These are phyloP conservation scores for Piloderma croceum DNA, from an alignment of 768 basidiomycete genomes.

Conservation along the genomic window DNA sequence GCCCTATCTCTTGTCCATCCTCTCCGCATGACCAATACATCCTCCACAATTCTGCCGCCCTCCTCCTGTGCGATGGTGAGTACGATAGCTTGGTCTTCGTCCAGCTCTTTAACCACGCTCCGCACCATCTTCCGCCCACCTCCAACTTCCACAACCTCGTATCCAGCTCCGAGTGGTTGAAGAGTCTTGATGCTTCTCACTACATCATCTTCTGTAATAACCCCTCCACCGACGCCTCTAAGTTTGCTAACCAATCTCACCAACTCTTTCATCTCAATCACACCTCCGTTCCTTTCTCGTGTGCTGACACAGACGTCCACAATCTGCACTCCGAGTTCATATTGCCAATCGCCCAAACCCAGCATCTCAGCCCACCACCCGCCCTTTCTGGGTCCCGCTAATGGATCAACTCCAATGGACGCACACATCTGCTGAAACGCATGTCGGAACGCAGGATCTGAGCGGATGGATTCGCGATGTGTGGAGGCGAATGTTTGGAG, in stretches of 20 bases:
- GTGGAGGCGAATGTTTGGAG: conserved; percentile 74
- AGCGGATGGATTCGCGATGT: conserved; percentile 79
- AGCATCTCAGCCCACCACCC: conserved; percentile 92
- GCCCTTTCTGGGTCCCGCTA: conserved; percentile 78
- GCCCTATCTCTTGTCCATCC: conserved; percentile 82
- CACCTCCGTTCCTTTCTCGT: conserved; percentile 83
- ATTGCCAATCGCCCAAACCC: conserved; percentile 89
- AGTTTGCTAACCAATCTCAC: conserved; percentile 72
- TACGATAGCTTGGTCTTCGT: conserved; percentile 82
- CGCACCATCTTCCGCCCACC: conserved; percentile 72
- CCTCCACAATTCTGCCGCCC: conserved; percentile 67
- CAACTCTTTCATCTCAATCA: conserved; percentile 86
- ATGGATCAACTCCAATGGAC: conserved; percentile 90
- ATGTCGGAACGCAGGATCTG: conserved; percentile 82
- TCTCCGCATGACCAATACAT: conserved; percentile 49
- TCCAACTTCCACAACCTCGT: conserved; percentile 75
- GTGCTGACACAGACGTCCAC: conserved; percentile 89
- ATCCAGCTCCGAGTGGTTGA: conserved; percentile 86
- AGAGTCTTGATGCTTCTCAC: conserved; percentile 79
- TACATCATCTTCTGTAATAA: conserved; percentile 82
- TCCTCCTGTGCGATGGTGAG: conserved; percentile 66
- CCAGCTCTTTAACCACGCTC: conserved; percentile 85
- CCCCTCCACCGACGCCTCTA: conserved; percentile 60
- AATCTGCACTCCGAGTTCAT: conserved; percentile 92
- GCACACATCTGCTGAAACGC: conserved; percentile 96